Conservation (phyloP, 345 rosid species). For the Populus ilicifolia region DNA sequence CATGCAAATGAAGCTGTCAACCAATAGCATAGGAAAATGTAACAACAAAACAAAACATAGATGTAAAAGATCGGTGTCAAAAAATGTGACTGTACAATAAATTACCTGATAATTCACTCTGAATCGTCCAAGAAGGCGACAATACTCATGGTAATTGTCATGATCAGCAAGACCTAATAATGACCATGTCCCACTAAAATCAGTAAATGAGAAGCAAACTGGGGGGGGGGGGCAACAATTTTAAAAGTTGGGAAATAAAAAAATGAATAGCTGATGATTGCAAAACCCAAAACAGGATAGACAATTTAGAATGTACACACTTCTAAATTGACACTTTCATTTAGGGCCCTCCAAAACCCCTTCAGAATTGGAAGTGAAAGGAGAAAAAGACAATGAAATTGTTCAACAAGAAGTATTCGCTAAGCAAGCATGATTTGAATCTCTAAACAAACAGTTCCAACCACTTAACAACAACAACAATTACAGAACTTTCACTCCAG, state of each 20-base stretch:
- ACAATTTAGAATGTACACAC: background rate
- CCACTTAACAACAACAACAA: background rate
- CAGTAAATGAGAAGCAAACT: background rate
- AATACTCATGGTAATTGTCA: conserved; percentile 97
- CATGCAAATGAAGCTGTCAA: background rate
- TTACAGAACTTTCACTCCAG: background rate
- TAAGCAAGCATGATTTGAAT: conserved; percentile 6
- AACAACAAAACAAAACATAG: background rate
- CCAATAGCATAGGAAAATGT: background rate
- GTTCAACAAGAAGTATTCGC: background rate
- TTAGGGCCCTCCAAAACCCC: background rate
- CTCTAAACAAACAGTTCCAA: background rate
- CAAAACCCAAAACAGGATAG: background rate
- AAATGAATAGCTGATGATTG: background rate
- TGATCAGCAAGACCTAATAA: conserved; percentile 96
- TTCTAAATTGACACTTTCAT: background rate
- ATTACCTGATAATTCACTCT: conserved; percentile 89
- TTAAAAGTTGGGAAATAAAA: background rate
- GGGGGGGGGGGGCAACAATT: background rate
- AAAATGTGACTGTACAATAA: conserved; percentile 4
- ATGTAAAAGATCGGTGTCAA: background rate
- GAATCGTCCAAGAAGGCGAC: conserved; percentile 98
- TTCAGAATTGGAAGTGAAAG: background rate
- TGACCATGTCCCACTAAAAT: conserved; percentile 11
- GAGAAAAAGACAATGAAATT: background rate